Base-by-base conservation (phyloP, 768 basidiomycete species). In the Boletus rubropictus region DNA sequence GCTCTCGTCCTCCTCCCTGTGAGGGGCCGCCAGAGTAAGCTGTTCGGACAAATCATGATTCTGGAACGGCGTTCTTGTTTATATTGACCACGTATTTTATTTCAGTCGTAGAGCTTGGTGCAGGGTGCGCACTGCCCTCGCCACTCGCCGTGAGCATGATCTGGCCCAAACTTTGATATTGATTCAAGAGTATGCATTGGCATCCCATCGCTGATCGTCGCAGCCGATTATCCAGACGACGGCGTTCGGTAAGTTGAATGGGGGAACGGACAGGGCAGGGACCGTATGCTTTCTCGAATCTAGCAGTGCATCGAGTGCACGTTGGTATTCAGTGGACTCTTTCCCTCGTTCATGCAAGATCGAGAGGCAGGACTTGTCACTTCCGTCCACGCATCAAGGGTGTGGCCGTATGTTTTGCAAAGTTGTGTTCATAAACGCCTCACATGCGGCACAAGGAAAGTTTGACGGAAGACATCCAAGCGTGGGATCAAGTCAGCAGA, bases 141-240 rank as follows among this genome's bases (percentile, higher is more conserved):
- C 66, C 87, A 1, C 69, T 89, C 1, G 55, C 79, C 29, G 70
- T 80, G 34, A 77, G 73, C 7, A 56, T 68, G 9, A 48, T 64
- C 3, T 54, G 65, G 3, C 67, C 77, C n/a, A n/a, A n/a, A n/a
- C n/a, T n/a, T n/a, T n/a, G n/a, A n/a, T n/a, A n/a, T n/a, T n/a
- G n/a, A n/a, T n/a, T n/a, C n/a, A n/a, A n/a, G n/a, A n/a, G n/a
- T n/a, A n/a, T n/a, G n/a, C n/a, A n/a, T n/a, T n/a, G n/a, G n/a
- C n/a, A n/a, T n/a, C 3, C 81, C 83, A 4, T 65, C 72, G 9
- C 64, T 80, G 29, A 68, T 84, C 31, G 77, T 84, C 12, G 70
- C 73, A 18, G 86, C 82, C 3, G 86, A 90, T 60, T 83, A 85
- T 60, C 83, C 84, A 1, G 83, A 86, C 55, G 67, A 74, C 2